phyloP scores from a whole-genome alignment of 2,329 filamentous ascomycete species.

The Westerdykella aurantiaca region DNA sequence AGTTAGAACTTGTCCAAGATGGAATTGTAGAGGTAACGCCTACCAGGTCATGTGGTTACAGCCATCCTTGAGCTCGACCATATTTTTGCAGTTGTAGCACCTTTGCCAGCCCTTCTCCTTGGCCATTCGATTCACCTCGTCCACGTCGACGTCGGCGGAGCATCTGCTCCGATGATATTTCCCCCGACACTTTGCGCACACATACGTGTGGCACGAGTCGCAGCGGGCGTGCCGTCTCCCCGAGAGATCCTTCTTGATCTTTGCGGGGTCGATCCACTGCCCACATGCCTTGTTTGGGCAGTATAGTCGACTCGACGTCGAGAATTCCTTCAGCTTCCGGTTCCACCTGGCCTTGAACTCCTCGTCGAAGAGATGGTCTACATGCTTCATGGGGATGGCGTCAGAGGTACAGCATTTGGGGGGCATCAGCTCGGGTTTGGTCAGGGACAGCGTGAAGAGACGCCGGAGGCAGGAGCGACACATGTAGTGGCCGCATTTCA shows the following conservation, averaged over 20 bases:
- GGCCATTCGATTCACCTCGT: conserved; percentile 58
- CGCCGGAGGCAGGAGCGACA: conserved; percentile 70
- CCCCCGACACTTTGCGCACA: conserved; percentile 68
- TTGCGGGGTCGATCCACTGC: conserved; percentile 69
- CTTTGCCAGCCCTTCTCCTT: conserved; percentile 66
- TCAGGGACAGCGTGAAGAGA: conserved; percentile 68
- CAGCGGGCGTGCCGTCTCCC: conserved; percentile 64
- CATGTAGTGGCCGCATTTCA: conserved; percentile 76
- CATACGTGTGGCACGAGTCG: conserved; percentile 63
- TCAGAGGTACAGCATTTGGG: conserved; percentile 72
- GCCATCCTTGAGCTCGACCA: conserved; percentile 75
- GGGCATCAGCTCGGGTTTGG: conserved; percentile 76
- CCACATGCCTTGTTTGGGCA: conserved; percentile 69
- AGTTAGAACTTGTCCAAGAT: conserved; percentile 11
- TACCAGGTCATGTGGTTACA: conserved; percentile 88
- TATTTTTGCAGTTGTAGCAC: conserved; percentile 66
- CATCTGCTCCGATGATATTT: conserved; percentile 70
- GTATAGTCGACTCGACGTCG: conserved; percentile 68
- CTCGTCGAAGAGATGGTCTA: conserved; percentile 66
- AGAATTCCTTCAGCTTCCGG: conserved; percentile 70
- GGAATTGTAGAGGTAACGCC: conserved; percentile 27
- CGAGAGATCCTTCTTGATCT: conserved; percentile 53
- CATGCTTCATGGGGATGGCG: conserved; percentile 68
- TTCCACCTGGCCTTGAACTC: conserved; percentile 78
- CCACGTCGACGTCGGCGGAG: conserved; percentile 63